Percentiles rank a stretch among this genome's conserved stretches.
Conservation (phyloP, 768 basidiomycete species). For the Tephrocybe sp. region DNA sequence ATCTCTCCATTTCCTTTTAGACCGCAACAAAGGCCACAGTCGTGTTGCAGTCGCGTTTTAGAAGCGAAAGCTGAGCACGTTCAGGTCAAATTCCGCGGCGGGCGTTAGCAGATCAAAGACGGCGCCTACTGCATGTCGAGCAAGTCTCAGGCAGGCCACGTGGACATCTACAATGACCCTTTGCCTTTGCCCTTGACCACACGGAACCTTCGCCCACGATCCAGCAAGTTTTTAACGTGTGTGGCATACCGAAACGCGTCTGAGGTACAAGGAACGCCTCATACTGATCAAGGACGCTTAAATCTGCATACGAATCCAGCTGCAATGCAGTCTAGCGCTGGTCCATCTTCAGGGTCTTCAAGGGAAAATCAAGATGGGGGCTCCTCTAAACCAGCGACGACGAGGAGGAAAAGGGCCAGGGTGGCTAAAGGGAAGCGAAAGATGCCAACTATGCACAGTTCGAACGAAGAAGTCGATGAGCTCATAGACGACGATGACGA, state of each 20-base stretch:
- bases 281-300: no score
- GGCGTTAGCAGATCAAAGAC: conserved; percentile 4
- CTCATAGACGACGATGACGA: conserved; percentile 11
- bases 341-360: conserved; percentile 3
- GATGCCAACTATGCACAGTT: not conserved
- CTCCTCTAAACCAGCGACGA: not conserved
- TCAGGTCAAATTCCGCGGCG: conserved; percentile 6
- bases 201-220: conserved; percentile 13
- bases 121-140: conserved; percentile 12
- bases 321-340: conserved; percentile 9
- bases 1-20: no score
- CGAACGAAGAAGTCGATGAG: conserved; percentile 15
- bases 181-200: conserved; percentile 16
- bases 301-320: not conserved
- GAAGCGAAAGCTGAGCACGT: not conserved
- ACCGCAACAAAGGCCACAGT: not conserved
- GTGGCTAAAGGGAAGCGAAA: not conserved
- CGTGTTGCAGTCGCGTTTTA: not conserved
- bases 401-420: not conserved
- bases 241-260: conserved; percentile 2
- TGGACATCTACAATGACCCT: conserved; percentile 11
- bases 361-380: not conserved
- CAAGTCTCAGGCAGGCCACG: conserved; percentile 17
- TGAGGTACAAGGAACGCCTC: not conserved
- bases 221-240: not conserved